Base-by-base conservation (phyloP, 2,329 filamentous ascomycete species). In the Thelonectria discophora region DNA sequence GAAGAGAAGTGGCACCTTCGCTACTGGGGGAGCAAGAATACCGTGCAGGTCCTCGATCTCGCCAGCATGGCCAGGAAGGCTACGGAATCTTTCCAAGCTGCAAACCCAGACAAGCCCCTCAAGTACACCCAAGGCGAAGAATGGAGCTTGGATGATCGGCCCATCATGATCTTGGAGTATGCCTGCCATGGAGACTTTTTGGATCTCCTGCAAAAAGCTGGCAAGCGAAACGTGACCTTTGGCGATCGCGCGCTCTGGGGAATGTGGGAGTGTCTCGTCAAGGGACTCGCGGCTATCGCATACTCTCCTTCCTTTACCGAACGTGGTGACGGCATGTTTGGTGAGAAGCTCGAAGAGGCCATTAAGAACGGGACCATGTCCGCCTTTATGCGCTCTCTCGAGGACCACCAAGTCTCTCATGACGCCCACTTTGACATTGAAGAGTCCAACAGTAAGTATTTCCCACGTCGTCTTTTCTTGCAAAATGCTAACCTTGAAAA, bases 341-440 rank as follows among this genome's bases (percentile, higher is more conserved):
- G 72, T 40, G 21, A 43, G 1, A 55, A 60, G 47, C 18, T 70
- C 37, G 39, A 59, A 17, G 21, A 2, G 5, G 61, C 68, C 13
- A 40, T 18, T 11, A 13, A 58, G n/a, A 27, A 24, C 21, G 49
- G 2, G n/a, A 45, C 9, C 10, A 40, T 65, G 2, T 15, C 53
- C 1, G 27, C 37, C 2, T 60, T 69, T 24, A 30, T 66, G 3
- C 32, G 61, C 6, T 6, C 32, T 2, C 37, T 69, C 0, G 62
- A 64, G 20, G 17, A 34, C 5, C 32, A 51, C 10, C 10, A 40
- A 18, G 51, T 67, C n/a, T 58, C 63, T 1, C 69, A 75, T 42
- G 73, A 75, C 43, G 57, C 75, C 27, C 73, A 75, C 48, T 61
- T 72, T 7, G 73, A 75, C 47, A 47, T 75, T 5, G 75, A 76